Evolutionary conservation across 805 yeast species (phyloP).

Genomic region (Candida nitratophila): DNA sequence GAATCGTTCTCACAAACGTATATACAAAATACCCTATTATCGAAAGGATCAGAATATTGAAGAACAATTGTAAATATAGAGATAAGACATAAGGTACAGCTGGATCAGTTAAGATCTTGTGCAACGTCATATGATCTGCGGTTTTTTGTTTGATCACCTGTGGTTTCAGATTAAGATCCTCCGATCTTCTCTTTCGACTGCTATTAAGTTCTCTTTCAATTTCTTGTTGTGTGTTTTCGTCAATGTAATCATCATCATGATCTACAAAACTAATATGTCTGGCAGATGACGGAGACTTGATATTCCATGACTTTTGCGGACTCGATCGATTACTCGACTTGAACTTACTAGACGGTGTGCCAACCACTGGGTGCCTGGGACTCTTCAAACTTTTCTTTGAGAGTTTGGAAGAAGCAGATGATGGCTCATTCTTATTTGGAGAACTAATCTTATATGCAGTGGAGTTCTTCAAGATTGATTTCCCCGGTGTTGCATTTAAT

Average conservation of each 20-base stretch:
- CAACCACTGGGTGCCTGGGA: background rate
- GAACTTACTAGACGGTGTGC: background rate
- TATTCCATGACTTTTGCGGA: background rate
- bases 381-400: background rate
- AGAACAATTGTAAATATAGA: constrained; percentile 54
- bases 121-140: background rate
- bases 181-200: background rate
- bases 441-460: background rate
- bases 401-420: background rate
- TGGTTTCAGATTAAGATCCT: background rate
- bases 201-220: background rate
- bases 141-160: background rate
- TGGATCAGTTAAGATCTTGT: constrained; percentile 29
- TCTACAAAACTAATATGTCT: background rate
- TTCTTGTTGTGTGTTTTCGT: background rate
- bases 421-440: background rate
- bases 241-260: background rate
- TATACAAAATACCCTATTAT: constrained; percentile 44
- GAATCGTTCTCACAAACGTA: constrained; percentile 46
- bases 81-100: constrained; percentile 50
- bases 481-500: constrained; percentile 1
- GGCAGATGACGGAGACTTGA: background rate
- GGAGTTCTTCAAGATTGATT: background rate
- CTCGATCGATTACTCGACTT: background rate
- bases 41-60: constrained; percentile 47